Conservation (phyloP, 257 asterid species). For the Thymus mandschuricus region DNA sequence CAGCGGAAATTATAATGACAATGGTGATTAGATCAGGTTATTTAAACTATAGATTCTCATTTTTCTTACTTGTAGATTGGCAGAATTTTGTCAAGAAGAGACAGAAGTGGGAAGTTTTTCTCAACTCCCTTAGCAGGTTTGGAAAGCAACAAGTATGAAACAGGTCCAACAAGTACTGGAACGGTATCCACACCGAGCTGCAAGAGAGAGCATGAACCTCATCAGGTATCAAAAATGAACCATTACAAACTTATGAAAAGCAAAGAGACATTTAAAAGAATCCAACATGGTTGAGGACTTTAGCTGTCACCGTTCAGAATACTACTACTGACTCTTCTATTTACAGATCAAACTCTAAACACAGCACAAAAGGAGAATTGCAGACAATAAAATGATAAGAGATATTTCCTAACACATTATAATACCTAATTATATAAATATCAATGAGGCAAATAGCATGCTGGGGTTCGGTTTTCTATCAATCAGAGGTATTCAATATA, state of each 20-base stretch:
- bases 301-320: not conserved
- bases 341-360: not conserved
- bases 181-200: constrained; percentile 94
- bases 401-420: not conserved
- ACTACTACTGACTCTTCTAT: not conserved
- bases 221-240: constrained; percentile 22
- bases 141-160: constrained; percentile 44
- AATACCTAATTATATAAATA: not conserved
- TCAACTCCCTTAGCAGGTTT: constrained; percentile 97
- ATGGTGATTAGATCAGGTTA: constrained; percentile 6
- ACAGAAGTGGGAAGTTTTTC: constrained; percentile 73
- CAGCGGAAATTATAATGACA: not conserved
- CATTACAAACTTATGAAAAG: constrained; percentile 1
- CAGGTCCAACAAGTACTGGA: constrained; percentile 94
- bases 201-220: constrained; percentile 27
- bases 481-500: not conserved
- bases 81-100: constrained; percentile 87
- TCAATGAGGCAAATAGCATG: not conserved
- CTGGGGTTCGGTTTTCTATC: constrained; percentile 1
- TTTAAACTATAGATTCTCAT: not conserved
- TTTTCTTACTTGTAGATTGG: constrained; percentile 83
- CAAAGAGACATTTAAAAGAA: constrained; percentile 1
- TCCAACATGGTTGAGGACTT: too few relatives aligned
- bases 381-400: not conserved
- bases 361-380: not conserved